Evolutionary conservation across 441 rosid species (phyloP).

Genomic region (Corymbia calophylla): DNA sequence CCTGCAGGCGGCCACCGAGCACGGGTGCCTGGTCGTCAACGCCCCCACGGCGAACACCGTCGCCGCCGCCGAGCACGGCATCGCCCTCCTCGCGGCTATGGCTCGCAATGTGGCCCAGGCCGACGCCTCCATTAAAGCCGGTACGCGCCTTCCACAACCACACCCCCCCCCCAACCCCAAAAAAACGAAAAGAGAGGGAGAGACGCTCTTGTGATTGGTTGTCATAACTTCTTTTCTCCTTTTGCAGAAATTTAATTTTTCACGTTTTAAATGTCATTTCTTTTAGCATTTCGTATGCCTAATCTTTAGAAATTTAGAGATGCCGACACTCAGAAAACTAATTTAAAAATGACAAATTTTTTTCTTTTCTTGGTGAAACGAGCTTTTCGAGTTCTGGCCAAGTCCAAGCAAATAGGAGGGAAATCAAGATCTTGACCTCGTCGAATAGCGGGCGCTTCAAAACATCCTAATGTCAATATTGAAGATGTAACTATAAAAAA

Average conservation of each 20-base stretch:
- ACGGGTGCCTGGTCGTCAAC: slow-evolving; percentile 93
- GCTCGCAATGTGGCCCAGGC: slow-evolving; percentile 94
- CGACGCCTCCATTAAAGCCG: slow-evolving; percentile 83
- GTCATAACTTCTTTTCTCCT: neutral
- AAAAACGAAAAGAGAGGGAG: too few relatives aligned
- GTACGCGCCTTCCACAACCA: slow-evolving; percentile 31
- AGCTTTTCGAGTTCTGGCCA: neutral
- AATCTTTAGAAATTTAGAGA: neutral
- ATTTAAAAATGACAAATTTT: neutral
- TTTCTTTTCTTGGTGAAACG: neutral
- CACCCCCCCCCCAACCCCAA: neutral
- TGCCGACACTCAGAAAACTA: neutral
- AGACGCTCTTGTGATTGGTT: neutral
- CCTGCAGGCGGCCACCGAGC: slow-evolving; percentile 93
- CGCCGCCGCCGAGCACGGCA: slow-evolving; percentile 97
- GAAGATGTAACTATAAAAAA: neutral
- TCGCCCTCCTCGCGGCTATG: slow-evolving; percentile 88
- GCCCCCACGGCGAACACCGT: slow-evolving; percentile 97
- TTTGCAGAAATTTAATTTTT: neutral
- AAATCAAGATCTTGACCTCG: neutral
- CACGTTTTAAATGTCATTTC: neutral
- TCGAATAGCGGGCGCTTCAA: neutral
- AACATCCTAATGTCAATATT: neutral
- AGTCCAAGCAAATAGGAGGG: neutral
- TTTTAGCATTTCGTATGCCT: neutral